phyloP scores from a whole-genome alignment of 164 flowering plant species.

The Kingdonia uniflora region DNA sequence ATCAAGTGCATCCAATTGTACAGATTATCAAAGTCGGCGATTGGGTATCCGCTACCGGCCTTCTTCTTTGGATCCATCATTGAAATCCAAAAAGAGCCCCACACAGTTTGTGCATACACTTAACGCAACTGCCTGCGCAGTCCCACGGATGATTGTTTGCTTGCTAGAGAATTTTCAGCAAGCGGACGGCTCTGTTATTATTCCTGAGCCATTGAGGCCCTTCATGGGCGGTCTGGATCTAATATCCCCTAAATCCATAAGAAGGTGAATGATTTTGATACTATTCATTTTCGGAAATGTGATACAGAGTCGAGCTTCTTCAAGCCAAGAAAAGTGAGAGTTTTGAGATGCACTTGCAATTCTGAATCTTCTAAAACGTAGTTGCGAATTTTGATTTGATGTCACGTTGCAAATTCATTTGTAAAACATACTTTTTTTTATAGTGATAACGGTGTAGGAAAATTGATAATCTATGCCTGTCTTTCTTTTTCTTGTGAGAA shows the following conservation, averaged over 20 bases:
- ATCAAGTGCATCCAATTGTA: conserved; percentile 96
- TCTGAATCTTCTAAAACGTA: no score
- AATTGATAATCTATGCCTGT: no score
- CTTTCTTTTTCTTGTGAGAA: no score
- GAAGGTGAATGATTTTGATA: conserved; percentile 4
- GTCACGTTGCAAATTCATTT: no score
- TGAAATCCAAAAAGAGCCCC: conserved; percentile 45
- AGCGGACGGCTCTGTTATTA: conserved; percentile 77
- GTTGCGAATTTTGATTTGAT: no score
- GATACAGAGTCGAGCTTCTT: no score
- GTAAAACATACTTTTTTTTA: no score
- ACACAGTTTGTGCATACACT: conserved; percentile 85
- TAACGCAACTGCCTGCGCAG: conserved; percentile 95
- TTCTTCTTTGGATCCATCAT: conserved; percentile 22
- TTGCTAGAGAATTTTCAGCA: conserved; percentile 87
- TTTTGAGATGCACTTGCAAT: no score
- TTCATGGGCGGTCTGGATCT: conserved; percentile 71
- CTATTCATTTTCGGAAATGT: background rate
- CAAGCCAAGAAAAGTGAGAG: no score
- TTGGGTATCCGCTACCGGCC: conserved; percentile 79
- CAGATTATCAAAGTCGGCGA: conserved; percentile 95
- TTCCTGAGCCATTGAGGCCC: conserved; percentile 77
- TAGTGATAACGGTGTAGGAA: no score
- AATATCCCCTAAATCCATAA: conserved; percentile 35
- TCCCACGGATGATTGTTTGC: conserved; percentile 86